Evolutionary conservation across 257 asterid genomes (phyloP).

Genomic region (Ajuga chamaepitys): DNA sequence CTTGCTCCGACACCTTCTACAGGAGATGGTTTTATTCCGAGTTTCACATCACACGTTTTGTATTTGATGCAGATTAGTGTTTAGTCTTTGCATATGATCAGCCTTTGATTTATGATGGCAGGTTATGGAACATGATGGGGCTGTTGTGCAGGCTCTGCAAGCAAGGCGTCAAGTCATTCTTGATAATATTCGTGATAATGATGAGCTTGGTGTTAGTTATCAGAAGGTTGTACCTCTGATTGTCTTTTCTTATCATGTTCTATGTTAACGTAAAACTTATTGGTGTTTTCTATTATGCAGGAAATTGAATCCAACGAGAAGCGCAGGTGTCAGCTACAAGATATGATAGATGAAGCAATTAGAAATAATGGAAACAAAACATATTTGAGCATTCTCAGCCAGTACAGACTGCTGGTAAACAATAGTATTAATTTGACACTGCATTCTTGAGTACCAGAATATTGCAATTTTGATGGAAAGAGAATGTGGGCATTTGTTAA

Average conservation of each 20-base stretch:
- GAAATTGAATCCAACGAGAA: constrained; percentile 87
- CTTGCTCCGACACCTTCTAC: neutral
- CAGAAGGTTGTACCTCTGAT: constrained; percentile 52
- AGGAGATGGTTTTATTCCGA: neutral
- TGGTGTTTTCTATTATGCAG: constrained; percentile 31
- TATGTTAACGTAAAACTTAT: constrained; percentile 8
- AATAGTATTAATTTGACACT: neutral
- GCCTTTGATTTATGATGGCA: constrained; percentile 24
- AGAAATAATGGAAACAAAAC: constrained; percentile 78
- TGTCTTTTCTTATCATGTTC: neutral
- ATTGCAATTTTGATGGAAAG: neutral
- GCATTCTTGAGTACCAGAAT: neutral
- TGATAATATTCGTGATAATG: constrained; percentile 93
- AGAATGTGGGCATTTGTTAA: constrained; percentile 2
- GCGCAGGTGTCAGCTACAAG: constrained; percentile 65
- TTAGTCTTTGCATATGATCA: constrained; percentile 1
- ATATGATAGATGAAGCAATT: constrained; percentile 83
- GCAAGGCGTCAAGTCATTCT: constrained; percentile 88
- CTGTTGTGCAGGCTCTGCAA: constrained; percentile 65
- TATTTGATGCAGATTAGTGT: neutral
- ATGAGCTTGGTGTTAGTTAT: constrained; percentile 75
- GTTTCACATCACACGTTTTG: constrained; percentile 7
- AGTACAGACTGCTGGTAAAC: constrained; percentile 87
- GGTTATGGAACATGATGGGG: constrained; percentile 70
- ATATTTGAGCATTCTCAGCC: constrained; percentile 83